Base-by-base conservation (phyloP, 164 flowering plant genomes). In the Saururus chinensis region DNA sequence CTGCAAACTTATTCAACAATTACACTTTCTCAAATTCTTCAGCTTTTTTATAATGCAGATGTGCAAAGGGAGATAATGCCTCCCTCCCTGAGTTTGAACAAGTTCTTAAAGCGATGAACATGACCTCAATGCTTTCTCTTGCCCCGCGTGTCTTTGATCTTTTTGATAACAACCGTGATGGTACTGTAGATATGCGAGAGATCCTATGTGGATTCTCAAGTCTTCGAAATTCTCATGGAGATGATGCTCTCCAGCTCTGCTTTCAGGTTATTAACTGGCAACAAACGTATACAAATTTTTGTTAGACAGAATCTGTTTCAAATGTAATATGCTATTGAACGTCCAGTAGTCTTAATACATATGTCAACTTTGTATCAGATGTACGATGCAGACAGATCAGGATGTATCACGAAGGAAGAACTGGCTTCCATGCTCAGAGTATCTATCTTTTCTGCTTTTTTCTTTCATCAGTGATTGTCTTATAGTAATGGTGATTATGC, bases 321-420 rank as follows among this genome's bases (percentile, higher is more conserved):
- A 30, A 30, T 30, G 37, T 30, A 30, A 2, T 6, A 30, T 30
- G 37, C 49, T 42, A 42, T 42, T 42, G 4, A 10, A 42, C 14
- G 4, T 42, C 49, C 12, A 4, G 49, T 12, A 45, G 11, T 30
- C 49, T 45, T 45, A 17, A 1, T 45, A 22, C 56, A n/a, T 9
- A 52, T n/a, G 21, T 9, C 9, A 22, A 53, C 4, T 51, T 24
- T 58, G 57, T 1, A 40, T 59, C 83, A 84, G 90, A 85, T 87
- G 88, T 87, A 83, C 51, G 95, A 85, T 42, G 76, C 83, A 49
- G 95, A 87, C 70, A 76, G 88, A 48, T 87, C 88, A 1, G 90
- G 88, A 12, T 81, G 84, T 77, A 87, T 87, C 60, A 78, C 81
- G 8, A 85, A 83, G 76, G 88, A 84, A 71, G 95, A 87, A 80